Percentiles rank a stretch among this genome's conserved stretches.
Evolutionary conservation across 371 early-diverging fungal species (phyloP).

Genomic region (Mortierella sp.): DNA sequence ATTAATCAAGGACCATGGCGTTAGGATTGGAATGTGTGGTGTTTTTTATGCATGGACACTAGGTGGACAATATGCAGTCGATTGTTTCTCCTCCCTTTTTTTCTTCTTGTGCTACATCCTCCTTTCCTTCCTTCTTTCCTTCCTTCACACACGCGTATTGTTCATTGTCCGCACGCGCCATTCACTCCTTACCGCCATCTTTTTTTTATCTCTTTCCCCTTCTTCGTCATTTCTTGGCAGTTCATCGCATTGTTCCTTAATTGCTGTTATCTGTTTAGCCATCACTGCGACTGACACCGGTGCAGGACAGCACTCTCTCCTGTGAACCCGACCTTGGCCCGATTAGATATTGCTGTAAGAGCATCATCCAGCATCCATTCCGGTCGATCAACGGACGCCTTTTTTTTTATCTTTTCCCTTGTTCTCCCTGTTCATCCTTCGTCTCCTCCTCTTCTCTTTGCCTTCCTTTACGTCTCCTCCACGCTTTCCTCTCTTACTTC

Average conservation of each 20-base stretch:
- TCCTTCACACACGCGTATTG: neutral
- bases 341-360: conserved; percentile 9
- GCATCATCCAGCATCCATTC: neutral
- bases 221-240: neutral
- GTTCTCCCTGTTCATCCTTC: neutral
- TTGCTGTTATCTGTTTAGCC: neutral
- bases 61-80: neutral
- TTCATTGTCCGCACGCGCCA: neutral
- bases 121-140: neutral
- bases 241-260: neutral
- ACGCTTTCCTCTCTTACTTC: neutral
- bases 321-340: conserved; percentile 11
- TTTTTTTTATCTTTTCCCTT: conserved; percentile 8
- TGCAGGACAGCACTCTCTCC: conserved; percentile 22
- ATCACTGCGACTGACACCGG: neutral
- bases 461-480: neutral
- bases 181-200: neutral
- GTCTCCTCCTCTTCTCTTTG: neutral
- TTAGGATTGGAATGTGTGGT: conserved; percentile 41
- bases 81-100: neutral
- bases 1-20: conserved; percentile 15
- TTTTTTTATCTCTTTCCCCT: neutral
- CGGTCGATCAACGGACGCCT: neutral
- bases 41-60: conserved; percentile 18
- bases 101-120: neutral